These are phyloP conservation scores for Tolypocladium endophyticum DNA, from an alignment of 2,329 filamentous ascomycete species.

Conservation along the genomic window DNA sequence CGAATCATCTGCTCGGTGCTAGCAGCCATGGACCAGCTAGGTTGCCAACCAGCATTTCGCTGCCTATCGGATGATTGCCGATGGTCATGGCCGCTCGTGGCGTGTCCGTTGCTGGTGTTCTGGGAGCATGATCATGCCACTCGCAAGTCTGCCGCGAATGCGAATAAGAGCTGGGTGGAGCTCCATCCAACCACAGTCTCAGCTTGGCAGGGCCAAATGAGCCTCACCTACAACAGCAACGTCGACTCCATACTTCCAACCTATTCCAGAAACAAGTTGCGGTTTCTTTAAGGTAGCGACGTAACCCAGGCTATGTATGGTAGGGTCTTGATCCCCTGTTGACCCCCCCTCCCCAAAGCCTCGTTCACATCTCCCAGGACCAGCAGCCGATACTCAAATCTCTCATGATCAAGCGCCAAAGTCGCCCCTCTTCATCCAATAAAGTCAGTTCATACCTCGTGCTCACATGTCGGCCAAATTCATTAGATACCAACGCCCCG, in stretches of 20 bases:
- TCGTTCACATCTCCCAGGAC: neutral
- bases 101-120: neutral
- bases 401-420: neutral
- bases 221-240: neutral
- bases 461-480: neutral
- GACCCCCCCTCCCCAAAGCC: neutral
- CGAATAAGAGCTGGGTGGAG: neutral
- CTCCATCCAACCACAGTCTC: neutral
- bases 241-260: neutral
- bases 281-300: neutral
- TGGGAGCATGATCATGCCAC: constrained; percentile 1
- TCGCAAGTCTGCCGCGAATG: neutral
- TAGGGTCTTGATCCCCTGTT: neutral
- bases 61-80: neutral
- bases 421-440: neutral
- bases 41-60: neutral
- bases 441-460: neutral
- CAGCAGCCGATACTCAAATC: neutral
- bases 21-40: neutral
- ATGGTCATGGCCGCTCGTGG: neutral
- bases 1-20: neutral
- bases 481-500: neutral
- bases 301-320: neutral
- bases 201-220: neutral
- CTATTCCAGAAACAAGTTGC: neutral